Conservation (phyloP, 176 grass and related monocot species). For the Bolboschoenus planiculmis region DNA sequence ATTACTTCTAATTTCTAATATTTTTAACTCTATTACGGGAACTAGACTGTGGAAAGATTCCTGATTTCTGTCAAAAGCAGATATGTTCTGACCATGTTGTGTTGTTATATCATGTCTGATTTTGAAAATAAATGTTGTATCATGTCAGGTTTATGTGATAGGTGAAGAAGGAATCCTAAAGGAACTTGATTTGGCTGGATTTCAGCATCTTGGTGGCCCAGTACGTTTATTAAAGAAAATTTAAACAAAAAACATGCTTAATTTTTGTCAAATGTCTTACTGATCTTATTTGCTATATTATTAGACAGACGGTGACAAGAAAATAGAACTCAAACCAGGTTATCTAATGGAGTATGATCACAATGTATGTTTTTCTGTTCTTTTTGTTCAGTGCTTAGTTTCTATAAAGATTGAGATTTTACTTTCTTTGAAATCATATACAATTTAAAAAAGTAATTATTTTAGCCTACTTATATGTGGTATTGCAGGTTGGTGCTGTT, state of each 20-base stretch:
- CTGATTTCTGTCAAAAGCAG: not conserved
- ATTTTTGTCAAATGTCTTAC: not conserved
- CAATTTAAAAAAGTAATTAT: not conserved
- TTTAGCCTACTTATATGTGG: conserved; percentile 21
- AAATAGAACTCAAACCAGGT: conserved; percentile 93
- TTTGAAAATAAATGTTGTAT: not conserved
- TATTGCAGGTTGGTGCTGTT: conserved; percentile 81
- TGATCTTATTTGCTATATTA: conserved; percentile 11
- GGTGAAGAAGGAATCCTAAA: conserved; percentile 92
- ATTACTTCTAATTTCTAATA: not conserved
- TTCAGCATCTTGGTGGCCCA: conserved; percentile 78
- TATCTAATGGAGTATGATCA: conserved; percentile 98
- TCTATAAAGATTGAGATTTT: not conserved
- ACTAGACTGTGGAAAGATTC: not conserved
- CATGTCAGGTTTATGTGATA: conserved; percentile 80
- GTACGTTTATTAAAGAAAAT: conserved; percentile 35
- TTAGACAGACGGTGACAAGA: conserved; percentile 79
- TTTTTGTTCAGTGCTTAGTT: not conserved
- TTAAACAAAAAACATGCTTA: conserved; percentile 10
- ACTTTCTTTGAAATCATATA: not conserved
- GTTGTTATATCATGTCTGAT: not conserved
- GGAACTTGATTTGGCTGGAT: conserved; percentile 86
- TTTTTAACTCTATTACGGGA: no score
- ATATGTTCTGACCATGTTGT: not conserved
- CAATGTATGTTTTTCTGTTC: conserved; percentile 35